Conservation (phyloP, 805 yeast species). For the Metschnikowia colocasiae region DNA sequence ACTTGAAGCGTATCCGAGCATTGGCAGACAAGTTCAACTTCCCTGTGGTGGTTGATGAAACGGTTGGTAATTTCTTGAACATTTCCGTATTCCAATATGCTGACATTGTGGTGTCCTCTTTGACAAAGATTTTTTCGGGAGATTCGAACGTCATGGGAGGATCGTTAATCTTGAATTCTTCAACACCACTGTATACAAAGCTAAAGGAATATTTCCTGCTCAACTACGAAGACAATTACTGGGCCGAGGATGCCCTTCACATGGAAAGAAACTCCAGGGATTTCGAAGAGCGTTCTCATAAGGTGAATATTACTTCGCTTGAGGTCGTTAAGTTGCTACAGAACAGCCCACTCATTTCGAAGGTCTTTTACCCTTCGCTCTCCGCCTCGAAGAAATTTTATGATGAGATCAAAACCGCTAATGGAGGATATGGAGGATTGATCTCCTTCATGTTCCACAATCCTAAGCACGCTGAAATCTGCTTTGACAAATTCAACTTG, state of each 20-base stretch:
- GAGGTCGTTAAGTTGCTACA: slow-evolving; percentile 52
- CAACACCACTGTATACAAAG: slow-evolving; percentile 44
- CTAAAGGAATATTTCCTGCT: slow-evolving; percentile 50
- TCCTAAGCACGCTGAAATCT: slow-evolving; percentile 61
- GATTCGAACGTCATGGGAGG: slow-evolving; percentile 97
- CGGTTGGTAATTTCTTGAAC: slow-evolving; percentile 87
- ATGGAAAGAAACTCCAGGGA: slow-evolving; percentile 93
- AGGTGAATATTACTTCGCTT: slow-evolving; percentile 54
- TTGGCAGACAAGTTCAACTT: slow-evolving; percentile 70
- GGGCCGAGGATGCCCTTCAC: slow-evolving; percentile 93
- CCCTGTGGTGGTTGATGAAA: slow-evolving; percentile 86
- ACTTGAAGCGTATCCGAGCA: slow-evolving; percentile 58
- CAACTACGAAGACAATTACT: slow-evolving; percentile 66
- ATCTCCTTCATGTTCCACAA: slow-evolving; percentile 68
- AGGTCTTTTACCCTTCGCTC: slow-evolving; percentile 69
- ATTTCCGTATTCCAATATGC: slow-evolving; percentile 75
- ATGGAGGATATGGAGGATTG: slow-evolving; percentile 88
- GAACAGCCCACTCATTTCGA: slow-evolving; percentile 50
- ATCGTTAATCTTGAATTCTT: slow-evolving; percentile 72
- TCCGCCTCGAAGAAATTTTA: slow-evolving; percentile 57
- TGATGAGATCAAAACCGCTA: slow-evolving; percentile 60
- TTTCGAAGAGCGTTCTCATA: slow-evolving; percentile 59
- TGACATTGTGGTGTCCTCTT: slow-evolving; percentile 83
- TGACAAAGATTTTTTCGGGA: slow-evolving; percentile 91
- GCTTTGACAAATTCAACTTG: slow-evolving; percentile 64